Evolutionary conservation across 352 stramenopile genomes (phyloP), one percentile per base, ranked within the genome.

Genomic region (Phytophthora fragariaefolia): DNA sequence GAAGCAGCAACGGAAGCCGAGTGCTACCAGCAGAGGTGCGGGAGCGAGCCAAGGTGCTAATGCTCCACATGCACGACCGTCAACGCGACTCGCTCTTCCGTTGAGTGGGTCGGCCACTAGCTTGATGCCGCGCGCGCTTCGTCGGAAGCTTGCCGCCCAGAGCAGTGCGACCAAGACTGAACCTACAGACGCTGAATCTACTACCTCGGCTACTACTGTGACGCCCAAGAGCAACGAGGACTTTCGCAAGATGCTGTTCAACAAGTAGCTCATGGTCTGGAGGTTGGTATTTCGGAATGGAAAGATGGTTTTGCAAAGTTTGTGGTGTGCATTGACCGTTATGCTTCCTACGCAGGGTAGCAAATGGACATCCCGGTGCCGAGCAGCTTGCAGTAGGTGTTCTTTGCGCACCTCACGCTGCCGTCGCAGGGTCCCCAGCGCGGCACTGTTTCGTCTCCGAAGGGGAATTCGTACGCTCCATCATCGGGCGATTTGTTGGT

Each of bases 201-300:
- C 13, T 24, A 20, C 18, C 8, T 22, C 18, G 1, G 17, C 45
- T 32, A 24, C 26, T 23, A 50, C 28, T 20, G 61, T 73, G 20
- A 79, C 51, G 22, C 74, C 79, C 2, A 90, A 89, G 67, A 85
- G 75, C n/a, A 92, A 92, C 59, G 83, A 80, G 13, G 83, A 92
- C 30, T 92, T 92, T 28, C 83, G 83, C 42, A 82, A 85, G 42
- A 69, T 92, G 59, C 63, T 92, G 43, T 66, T 88, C 45, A 83
- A 79, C 45, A 76, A 77, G 60, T 81, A 76, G 38, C 27, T 15
- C 15, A n/a, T 43, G 24, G 26, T 9, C 18, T 59, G 40, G 52
- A 61, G 65, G 47, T 68, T 64, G 34, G 52, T 73, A 48, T 46
- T 36, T 52, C 10, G 2, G 53, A 69, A 66, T 63, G 50, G 50